Conservation (phyloP, 2,329 filamentous ascomycete species). For the Byssochlamys sp. region DNA sequence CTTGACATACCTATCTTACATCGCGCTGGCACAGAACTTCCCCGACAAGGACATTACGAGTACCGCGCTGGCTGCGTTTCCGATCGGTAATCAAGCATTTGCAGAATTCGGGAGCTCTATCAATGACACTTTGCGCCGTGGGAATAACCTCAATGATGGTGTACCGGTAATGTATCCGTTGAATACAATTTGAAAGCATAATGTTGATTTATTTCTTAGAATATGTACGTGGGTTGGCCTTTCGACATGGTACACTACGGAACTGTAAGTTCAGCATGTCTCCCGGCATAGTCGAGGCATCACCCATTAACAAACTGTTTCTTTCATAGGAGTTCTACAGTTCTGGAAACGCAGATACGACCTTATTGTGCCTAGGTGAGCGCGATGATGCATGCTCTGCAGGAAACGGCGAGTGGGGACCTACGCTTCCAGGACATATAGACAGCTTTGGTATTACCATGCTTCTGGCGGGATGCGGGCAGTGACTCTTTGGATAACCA, state of each 20-base stretch:
- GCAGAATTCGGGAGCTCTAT: not conserved
- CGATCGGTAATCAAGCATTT: conserved; percentile 17
- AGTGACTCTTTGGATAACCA: not conserved
- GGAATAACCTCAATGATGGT: not conserved
- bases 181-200: not conserved
- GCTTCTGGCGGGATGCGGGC: not conserved
- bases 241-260: not conserved
- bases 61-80: conserved; percentile 23
- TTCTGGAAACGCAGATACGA: not conserved
- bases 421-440: not conserved
- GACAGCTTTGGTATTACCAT: not conserved
- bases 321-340: not conserved
- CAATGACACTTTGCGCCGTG: not conserved
- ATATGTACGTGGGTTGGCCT: not conserved
- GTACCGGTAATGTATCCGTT: not conserved
- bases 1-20: conserved; percentile 23
- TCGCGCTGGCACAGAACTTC: conserved; percentile 22
- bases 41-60: conserved; percentile 19
- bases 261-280: not conserved
- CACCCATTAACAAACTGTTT: not conserved
- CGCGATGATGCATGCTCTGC: not conserved
- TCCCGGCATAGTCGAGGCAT: not conserved
- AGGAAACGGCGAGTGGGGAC: not conserved
- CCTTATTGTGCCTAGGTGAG: not conserved
- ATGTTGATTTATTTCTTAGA: not conserved